Evolutionary conservation across 768 basidiomycete genomes (phyloP).

Genomic region (Strobilomyces confusus): DNA sequence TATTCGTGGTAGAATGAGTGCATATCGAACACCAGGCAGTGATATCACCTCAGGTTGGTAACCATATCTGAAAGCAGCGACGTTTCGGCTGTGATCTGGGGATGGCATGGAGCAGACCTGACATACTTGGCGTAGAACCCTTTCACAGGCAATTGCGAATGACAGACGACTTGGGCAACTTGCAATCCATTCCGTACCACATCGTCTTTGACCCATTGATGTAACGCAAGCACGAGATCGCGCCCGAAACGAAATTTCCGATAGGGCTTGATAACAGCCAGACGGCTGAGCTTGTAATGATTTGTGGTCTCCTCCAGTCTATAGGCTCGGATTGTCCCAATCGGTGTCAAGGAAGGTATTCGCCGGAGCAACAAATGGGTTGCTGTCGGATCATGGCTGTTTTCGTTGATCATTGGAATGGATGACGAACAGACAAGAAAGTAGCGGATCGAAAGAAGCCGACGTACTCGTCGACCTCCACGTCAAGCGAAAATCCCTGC

Average conservation of each 20-base stretch:
- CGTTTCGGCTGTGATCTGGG: conserved; percentile 11
- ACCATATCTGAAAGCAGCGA: conserved; percentile 46
- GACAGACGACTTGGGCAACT: conserved; percentile 45
- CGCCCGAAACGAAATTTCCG: conserved; percentile 63
- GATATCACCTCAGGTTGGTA: conserved; percentile 60
- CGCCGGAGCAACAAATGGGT: conserved; percentile 73
- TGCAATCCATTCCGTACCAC: conserved; percentile 22
- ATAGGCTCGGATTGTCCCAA: conserved; percentile 65
- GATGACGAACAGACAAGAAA: conserved; percentile 5
- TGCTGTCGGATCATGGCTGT: conserved; percentile 58
- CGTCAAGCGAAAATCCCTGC: conserved; percentile 65
- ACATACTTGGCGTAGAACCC: conserved; percentile 72
- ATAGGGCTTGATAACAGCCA: conserved; percentile 64
- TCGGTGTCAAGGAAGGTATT: conserved; percentile 52
- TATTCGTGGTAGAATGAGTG: conserved; percentile 32
- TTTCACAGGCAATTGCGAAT: conserved; percentile 69
- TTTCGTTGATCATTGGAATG: conserved; percentile 6
- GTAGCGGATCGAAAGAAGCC: conserved; percentile 6
- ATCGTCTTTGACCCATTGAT: conserved; percentile 53
- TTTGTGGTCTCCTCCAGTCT: conserved; percentile 33
- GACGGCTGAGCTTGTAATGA: conserved; percentile 71
- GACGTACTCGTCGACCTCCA: conserved; percentile 70
- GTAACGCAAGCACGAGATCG: conserved; percentile 58
- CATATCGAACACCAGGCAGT: conserved; percentile 9
- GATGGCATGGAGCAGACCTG: conserved; percentile 8